phyloP scores from a whole-genome alignment of 768 basidiomycete genomes.

The Porphyrellus cyaneotinctus region DNA sequence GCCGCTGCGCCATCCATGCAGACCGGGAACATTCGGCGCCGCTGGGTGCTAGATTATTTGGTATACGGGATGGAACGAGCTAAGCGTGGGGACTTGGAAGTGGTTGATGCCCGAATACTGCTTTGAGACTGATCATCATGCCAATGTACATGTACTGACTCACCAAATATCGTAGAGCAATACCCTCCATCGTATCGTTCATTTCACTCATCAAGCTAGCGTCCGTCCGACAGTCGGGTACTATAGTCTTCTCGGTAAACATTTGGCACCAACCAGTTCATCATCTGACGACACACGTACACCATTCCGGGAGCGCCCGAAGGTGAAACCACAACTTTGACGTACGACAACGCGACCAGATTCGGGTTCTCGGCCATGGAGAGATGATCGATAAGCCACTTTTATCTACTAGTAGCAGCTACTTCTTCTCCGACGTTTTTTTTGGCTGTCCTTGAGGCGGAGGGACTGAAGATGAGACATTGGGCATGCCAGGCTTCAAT shows the following conservation, averaged over 20 bases:
- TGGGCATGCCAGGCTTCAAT: too few relatives aligned
- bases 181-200: background rate
- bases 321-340: background rate
- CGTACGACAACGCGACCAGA: background rate
- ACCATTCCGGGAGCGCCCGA: slow-evolving; percentile 3
- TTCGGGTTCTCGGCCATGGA: background rate
- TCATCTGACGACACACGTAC: slow-evolving; percentile 6
- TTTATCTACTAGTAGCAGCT: background rate
- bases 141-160: background rate
- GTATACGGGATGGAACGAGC: background rate
- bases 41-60: background rate
- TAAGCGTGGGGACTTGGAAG: background rate
- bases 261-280: background rate
- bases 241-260: background rate
- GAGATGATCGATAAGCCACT: background rate
- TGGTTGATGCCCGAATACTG: background rate
- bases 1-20: background rate
- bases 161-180: slow-evolving; percentile 4
- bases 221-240: background rate
- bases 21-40: slow-evolving; percentile 1
- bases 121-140: background rate
- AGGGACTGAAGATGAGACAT: too few relatives aligned
- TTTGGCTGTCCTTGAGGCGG: too few relatives aligned
- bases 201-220: background rate
- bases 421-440: background rate